phyloP scores from a whole-genome alignment of 805 yeast species.

The Spathaspora arborariae region DNA sequence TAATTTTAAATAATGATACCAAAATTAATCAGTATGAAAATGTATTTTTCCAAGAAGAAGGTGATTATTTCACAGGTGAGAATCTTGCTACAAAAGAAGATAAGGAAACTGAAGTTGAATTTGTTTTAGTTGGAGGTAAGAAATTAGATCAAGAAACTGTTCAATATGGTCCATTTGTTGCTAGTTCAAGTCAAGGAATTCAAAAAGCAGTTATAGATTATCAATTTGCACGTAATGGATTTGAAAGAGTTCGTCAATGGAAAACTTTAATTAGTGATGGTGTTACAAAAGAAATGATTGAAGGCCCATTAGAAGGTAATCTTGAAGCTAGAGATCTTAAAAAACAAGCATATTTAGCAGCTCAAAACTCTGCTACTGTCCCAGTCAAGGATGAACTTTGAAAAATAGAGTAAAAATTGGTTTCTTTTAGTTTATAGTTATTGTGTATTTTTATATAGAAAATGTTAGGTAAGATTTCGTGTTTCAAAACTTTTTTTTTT shows the following conservation, averaged over 20 bases:
- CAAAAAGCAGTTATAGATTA: slow-evolving; percentile 70
- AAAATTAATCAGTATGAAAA: slow-evolving; percentile 44
- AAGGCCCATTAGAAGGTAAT: slow-evolving; percentile 34
- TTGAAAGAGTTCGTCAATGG: slow-evolving; percentile 66
- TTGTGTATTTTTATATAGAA: background rate
- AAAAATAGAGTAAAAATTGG: background rate
- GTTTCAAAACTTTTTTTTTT: background rate
- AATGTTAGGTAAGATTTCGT: background rate
- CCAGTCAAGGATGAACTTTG: slow-evolving; percentile 14
- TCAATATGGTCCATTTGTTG: slow-evolving; percentile 92
- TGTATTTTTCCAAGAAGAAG: slow-evolving; percentile 67
- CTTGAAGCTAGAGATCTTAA: slow-evolving; percentile 25
- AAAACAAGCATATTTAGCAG: slow-evolving; percentile 11
- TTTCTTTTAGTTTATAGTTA: slow-evolving; percentile 1
- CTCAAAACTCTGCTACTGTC: background rate
- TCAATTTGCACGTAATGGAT: slow-evolving; percentile 65
- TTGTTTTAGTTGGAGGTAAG: slow-evolving; percentile 75
- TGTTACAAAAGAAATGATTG: slow-evolving; percentile 39
- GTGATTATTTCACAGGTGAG: slow-evolving; percentile 54
- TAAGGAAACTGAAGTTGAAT: slow-evolving; percentile 41
- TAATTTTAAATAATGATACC: slow-evolving; percentile 44
- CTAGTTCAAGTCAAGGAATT: slow-evolving; percentile 61
- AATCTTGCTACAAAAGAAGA: slow-evolving; percentile 40
- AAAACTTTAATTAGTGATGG: slow-evolving; percentile 42
- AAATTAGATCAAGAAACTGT: slow-evolving; percentile 69